Evolutionary conservation across 768 basidiomycete species (phyloP).

Genomic region (Collybia sp.): DNA sequence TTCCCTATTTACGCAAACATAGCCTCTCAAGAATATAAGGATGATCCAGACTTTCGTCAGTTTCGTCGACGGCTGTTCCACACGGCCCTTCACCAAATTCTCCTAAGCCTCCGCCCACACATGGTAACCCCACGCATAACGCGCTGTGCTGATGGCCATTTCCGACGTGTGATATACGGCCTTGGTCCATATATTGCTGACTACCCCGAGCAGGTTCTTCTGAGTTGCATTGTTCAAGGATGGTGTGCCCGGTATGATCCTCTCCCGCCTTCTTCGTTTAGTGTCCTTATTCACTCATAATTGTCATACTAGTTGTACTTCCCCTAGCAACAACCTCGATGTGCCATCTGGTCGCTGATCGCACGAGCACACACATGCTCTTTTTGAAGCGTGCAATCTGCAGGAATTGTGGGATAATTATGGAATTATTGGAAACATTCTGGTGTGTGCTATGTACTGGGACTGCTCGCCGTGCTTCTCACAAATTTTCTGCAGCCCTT

Average conservation of each 20-base stretch:
- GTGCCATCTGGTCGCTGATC: slow-evolving; percentile 5
- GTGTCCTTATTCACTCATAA: slow-evolving; percentile 5
- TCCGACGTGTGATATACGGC: slow-evolving; percentile 11
- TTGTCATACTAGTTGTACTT: slow-evolving; percentile 9
- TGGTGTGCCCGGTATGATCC: slow-evolving; percentile 17
- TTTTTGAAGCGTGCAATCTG: slow-evolving; percentile 11
- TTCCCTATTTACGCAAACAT: not conserved
- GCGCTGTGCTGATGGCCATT: slow-evolving; percentile 17
- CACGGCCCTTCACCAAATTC: slow-evolving; percentile 7
- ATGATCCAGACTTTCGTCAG: slow-evolving; percentile 3
- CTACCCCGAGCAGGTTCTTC: slow-evolving; percentile 18
- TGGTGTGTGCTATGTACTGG: slow-evolving; percentile 13
- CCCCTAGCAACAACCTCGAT: slow-evolving; percentile 6
- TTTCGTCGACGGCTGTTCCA: slow-evolving; percentile 15
- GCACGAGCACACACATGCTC: slow-evolving; percentile 10
- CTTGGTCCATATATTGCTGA: slow-evolving; percentile 21
- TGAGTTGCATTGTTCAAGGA: slow-evolving; percentile 13
- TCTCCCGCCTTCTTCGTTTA: not conserved
- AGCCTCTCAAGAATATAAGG: not conserved
- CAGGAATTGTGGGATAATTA: slow-evolving; percentile 15
- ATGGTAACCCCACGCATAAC: slow-evolving; percentile 17
- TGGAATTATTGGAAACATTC: slow-evolving; percentile 17
- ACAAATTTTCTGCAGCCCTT: slow-evolving; percentile 3
- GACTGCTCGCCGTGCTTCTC: not conserved
- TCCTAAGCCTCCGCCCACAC: slow-evolving; percentile 7